These are phyloP conservation scores for Dalbergia oliveri DNA, from an alignment of 306 rosid genomes.

Conservation along the genomic window DNA sequence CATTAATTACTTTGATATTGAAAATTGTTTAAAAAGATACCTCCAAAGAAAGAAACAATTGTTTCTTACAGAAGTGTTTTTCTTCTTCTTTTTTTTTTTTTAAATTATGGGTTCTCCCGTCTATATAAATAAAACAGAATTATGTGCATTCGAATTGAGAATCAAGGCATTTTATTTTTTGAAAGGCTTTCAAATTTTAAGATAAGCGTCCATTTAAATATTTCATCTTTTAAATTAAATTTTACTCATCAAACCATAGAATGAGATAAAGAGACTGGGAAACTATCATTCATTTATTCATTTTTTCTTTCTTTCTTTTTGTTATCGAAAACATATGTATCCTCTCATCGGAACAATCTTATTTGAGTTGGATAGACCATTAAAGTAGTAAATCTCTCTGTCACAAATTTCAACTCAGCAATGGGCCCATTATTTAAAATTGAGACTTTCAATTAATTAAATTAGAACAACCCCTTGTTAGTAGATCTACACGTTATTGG, in stretches of 20 bases:
- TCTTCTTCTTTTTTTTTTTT: neutral
- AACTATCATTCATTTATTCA: too few species aligned
- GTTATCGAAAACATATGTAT: too few species aligned
- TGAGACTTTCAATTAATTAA: too few species aligned
- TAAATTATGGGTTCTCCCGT: neutral
- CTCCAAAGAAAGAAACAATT: neutral
- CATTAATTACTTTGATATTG: slow-evolving; percentile 26
- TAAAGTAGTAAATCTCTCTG: too few species aligned
- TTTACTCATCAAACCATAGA: neutral
- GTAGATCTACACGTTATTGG: too few species aligned
- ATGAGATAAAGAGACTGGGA: neutral
- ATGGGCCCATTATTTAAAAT: too few species aligned
- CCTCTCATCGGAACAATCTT: too few species aligned
- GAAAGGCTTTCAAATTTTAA: neutral
- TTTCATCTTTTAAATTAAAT: neutral
- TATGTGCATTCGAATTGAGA: neutral
- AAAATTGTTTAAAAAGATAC: slow-evolving; percentile 30
- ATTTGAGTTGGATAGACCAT: too few species aligned
- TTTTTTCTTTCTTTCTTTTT: too few species aligned
- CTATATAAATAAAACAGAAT: neutral
- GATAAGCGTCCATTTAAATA: neutral
- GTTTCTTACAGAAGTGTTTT: slow-evolving; percentile 6
- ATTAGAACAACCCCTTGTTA: too few species aligned
- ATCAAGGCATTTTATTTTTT: neutral
- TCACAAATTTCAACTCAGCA: too few species aligned